phyloP scores from a whole-genome alignment of 371 early-diverging fungal species.

The Lichtheimia corymbifera region DNA sequence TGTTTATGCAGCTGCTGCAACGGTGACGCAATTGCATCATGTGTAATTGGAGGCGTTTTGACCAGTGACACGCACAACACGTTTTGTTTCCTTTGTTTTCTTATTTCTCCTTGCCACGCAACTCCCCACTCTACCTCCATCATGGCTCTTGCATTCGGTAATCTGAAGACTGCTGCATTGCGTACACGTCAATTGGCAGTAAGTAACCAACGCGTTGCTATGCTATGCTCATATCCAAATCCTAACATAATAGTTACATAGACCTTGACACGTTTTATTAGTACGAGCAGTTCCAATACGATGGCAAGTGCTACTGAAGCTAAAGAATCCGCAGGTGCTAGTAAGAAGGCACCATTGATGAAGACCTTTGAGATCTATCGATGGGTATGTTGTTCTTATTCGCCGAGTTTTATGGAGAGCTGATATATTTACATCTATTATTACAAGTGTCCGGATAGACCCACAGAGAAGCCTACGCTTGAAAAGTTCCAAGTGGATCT shows the following conservation, averaged over 20 bases:
- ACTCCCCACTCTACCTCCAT: conserved; percentile 5
- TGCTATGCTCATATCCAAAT: not conserved
- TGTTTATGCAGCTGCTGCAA: no score
- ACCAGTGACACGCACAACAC: no score
- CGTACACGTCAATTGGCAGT: conserved; percentile 11
- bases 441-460: conserved; percentile 79
- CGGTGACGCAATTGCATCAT: no score
- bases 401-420: not conserved
- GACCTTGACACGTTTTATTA: conserved; percentile 43
- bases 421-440: conserved; percentile 17
- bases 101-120: no score
- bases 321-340: not conserved
- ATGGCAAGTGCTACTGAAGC: conserved; percentile 34
- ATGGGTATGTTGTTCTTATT: conserved; percentile 59
- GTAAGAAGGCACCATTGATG: conserved; percentile 53
- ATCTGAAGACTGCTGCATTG: conserved; percentile 17
- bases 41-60: no score
- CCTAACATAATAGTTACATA: conserved; percentile 5
- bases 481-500: conserved; percentile 89
- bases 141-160: conserved; percentile 17
- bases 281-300: conserved; percentile 28
- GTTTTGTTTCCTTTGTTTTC: no score
- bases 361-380: conserved; percentile 87
- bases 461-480: conserved; percentile 85
- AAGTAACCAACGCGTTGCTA: conserved; percentile 14